phyloP scores from a whole-genome alignment of 208 protist genomes.

The Acanthamoeba healyi region DNA sequence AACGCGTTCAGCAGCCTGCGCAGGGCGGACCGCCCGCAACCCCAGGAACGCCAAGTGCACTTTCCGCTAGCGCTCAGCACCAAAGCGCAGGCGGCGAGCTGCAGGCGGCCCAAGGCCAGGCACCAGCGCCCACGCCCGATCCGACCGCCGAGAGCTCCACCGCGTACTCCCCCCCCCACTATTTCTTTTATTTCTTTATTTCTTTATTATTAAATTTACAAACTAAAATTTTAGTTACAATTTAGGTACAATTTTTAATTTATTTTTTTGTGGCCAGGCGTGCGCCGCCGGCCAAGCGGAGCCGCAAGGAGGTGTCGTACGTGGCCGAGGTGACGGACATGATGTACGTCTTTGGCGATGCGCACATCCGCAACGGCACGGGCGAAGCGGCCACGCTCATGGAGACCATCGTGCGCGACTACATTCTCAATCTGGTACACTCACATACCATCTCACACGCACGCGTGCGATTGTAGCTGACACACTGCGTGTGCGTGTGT shows the following conservation, averaged over 20 bases:
- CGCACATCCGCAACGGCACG: conserved; percentile 22
- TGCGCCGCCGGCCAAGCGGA: background rate
- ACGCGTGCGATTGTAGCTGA: background rate
- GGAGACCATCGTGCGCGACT: conserved; percentile 54
- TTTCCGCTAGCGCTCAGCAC: too few relatives aligned
- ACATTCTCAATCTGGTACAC: conserved; percentile 42
- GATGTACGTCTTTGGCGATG: conserved; percentile 66
- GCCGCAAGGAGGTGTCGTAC: conserved; percentile 46
- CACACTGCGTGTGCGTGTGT: background rate
- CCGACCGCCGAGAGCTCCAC: too few relatives aligned
- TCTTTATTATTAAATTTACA: too few relatives aligned
- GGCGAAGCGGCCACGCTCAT: conserved; percentile 47
- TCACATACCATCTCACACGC: background rate
- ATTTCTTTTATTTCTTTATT: too few relatives aligned
- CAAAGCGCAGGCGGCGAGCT: too few relatives aligned
- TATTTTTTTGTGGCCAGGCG: background rate
- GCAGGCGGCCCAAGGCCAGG: too few relatives aligned
- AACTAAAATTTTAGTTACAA: background rate
- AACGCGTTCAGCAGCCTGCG: too few relatives aligned
- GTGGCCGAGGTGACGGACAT: conserved; percentile 43
- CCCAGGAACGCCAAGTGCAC: too few relatives aligned
- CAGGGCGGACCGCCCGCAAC: too few relatives aligned
- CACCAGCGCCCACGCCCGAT: too few relatives aligned
- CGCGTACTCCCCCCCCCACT: too few relatives aligned
- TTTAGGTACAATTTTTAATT: background rate